Evolutionary conservation across 176 grass and related monocot genomes (phyloP), one percentile per base, ranked within the genome.

Genomic region (Canna indica): DNA sequence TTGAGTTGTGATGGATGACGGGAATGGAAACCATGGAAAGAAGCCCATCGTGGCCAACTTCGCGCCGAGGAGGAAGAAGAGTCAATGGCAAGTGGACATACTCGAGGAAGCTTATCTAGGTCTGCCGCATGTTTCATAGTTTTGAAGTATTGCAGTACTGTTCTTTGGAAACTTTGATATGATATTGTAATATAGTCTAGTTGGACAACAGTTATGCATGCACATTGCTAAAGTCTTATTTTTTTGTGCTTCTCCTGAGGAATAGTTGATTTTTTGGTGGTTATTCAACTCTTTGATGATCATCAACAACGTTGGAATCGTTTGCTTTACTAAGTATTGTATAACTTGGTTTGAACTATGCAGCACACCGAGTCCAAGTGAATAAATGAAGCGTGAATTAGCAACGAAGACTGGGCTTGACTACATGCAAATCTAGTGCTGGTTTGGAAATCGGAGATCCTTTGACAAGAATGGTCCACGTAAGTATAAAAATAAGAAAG

Each of bases 401-500:
- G 59, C 59, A 32, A 30, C 5, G 5, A 62, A 11, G 9, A 62
- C 59, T 5, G 59, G 59, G 59, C 28, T 62, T 27, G 59, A 62
- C 14, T 62, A 32, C 59, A 32, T 62, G 27, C 59, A 33, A 33
- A 29, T 62, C 15, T 29, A 62, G 59, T 32, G 17, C 30, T 62
- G 59, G 59, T 62, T 62, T 62, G 59, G 59, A 29, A 62, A 62
- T 32, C 11, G 29, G 30, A 62, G 59, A 62, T 30, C 12, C 59
- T 16, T 17, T 32, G 59, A 29, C 29, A 62, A 6, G 59, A 27
- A 62, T 62, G 59, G 59, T 32, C 59, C 59, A 5, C 27, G 59
- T 25, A 62, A 16, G 28, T 18, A 54, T n/a, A 62, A 5, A 62
- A 11, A 27, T 5, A 62, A 32, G 59, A 33, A 62, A 15, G 28